Base-by-base conservation (phyloP, 176 grass and related monocot genomes). In the Juncus effusus region DNA sequence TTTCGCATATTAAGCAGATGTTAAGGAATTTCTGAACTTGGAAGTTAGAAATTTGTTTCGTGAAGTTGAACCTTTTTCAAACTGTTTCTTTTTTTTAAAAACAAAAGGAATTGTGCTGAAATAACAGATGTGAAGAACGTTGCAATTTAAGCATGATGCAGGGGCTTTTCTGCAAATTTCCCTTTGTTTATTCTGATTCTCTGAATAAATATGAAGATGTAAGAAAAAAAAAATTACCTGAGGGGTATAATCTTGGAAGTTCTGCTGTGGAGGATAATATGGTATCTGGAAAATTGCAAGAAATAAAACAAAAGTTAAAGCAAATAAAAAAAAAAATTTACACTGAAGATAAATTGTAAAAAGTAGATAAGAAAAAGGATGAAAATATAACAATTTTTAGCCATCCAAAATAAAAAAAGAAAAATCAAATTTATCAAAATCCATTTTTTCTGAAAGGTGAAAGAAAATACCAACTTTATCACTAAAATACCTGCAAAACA, bases 241-340 rank as follows among this genome's bases (percentile, higher is more conserved):
- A 19, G 67, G 19, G 15, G 56, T 92, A 42, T 92, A 97, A 84
- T 97, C 88, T 79, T 97, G 82, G 58, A 92, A 80, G 36, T 77
- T 82, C 50, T 97, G 88, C 62, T 92, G 94, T 75, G 93, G 93
- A 61, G 83, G 83, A 83, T 97, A 92, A 60, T 92, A 97, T 51
- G 88, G 94, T 84, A 97, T 74, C 94, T 89, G 79, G 19, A 59
- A 83, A 77, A 76, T 14, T 75, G 45, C 56, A 78, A 63, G 19
- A 28, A 28, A 28, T 28, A 28, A 28, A 28, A 28, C 19, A 28
- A 28, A 28, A 28, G 1, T 28, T 28, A 28, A 28, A 28, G 19
- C 19, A 28, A 28, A 28, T 28, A 28, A 28, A 28, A 87, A 62
- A 53, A 81, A 87, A 62, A 53, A 81, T 2, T 37, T 36, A 37